These are phyloP conservation scores for Corylus avellana DNA, from an alignment of 306 rosid species.

Conservation along the genomic window DNA sequence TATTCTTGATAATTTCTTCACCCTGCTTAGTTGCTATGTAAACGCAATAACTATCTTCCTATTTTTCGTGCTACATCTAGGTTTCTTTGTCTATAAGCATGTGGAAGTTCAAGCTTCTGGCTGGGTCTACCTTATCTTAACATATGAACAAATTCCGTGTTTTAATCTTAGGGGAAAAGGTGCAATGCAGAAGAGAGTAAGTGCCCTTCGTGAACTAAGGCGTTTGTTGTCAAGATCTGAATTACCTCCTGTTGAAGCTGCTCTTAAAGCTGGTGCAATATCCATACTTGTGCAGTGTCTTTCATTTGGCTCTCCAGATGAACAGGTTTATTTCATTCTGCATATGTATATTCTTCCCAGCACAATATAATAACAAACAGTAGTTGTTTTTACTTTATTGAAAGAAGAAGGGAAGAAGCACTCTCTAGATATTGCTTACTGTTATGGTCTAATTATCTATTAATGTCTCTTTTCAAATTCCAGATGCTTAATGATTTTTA, in stretches of 20 bases:
- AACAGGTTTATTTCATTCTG: constrained; percentile 56
- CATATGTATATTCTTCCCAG: background rate
- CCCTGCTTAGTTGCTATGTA: background rate
- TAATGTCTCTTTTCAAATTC: background rate
- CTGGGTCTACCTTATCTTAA: background rate
- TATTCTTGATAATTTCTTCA: background rate
- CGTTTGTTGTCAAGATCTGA: constrained; percentile 81
- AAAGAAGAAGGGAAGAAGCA: background rate
- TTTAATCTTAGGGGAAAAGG: constrained; percentile 81
- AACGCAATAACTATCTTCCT: background rate
- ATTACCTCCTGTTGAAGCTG: constrained; percentile 88
- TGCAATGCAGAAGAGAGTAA: constrained; percentile 73
- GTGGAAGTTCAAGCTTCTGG: background rate
- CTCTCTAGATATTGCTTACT: background rate
- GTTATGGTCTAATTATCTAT: background rate
- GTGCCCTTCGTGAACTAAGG: constrained; percentile 76
- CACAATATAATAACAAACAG: background rate
- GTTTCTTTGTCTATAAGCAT: background rate
- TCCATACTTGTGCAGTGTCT: constrained; percentile 80
- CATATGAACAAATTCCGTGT: constrained; percentile 14
- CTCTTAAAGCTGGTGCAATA: constrained; percentile 80
- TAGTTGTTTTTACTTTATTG: background rate
- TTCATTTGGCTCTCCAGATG: constrained; percentile 93
- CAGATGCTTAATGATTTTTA: constrained; percentile 21
- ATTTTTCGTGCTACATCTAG: background rate